A percentile compares a stretch with the other conserved stretches of the same genome.
Evolutionary conservation across 495 filamentous ascomycete species (phyloP).

Genomic region (Penicillium manginii): DNA sequence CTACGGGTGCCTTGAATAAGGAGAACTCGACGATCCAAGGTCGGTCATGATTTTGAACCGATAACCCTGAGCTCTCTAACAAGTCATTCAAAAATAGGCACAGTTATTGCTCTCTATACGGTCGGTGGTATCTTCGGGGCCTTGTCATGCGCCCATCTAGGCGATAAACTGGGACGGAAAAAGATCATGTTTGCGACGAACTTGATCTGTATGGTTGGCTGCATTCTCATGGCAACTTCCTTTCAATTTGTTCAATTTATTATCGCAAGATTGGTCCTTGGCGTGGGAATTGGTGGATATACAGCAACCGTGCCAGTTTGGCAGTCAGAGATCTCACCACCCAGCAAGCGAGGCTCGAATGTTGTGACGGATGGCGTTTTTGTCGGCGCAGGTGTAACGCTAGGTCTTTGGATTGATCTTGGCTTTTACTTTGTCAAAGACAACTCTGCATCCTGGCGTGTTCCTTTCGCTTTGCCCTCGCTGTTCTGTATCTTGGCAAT

Average conservation of each 20-base stretch:
- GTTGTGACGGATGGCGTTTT: conserved; percentile 45
- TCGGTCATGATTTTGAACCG: conserved; percentile 10
- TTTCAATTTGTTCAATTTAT: conserved; percentile 39
- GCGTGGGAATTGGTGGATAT: conserved; percentile 59
- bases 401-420: conserved; percentile 49
- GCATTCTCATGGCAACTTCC: conserved; percentile 46
- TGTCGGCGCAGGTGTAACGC: conserved; percentile 57
- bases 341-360: conserved; percentile 43
- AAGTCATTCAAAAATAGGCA: conserved; percentile 15
- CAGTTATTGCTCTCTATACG: conserved; percentile 37
- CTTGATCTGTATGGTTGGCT: conserved; percentile 35
- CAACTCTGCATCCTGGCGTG: conserved; percentile 51
- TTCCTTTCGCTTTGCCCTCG: conserved; percentile 55
- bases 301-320: conserved; percentile 50
- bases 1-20: conserved; percentile 30
- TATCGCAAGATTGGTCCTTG: conserved; percentile 58
- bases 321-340: conserved; percentile 51
- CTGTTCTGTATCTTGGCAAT: conserved; percentile 62
- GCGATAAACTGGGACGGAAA: conserved; percentile 33
- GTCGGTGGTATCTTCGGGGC: conserved; percentile 38
- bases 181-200: conserved; percentile 35
- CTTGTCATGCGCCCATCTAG: conserved; percentile 34
- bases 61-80: too few species aligned
- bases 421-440: conserved; percentile 50
- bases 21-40: conserved; percentile 49